Evolutionary conservation across 495 filamentous ascomycete species (phyloP).

Genomic region (Neurospora sp.): DNA sequence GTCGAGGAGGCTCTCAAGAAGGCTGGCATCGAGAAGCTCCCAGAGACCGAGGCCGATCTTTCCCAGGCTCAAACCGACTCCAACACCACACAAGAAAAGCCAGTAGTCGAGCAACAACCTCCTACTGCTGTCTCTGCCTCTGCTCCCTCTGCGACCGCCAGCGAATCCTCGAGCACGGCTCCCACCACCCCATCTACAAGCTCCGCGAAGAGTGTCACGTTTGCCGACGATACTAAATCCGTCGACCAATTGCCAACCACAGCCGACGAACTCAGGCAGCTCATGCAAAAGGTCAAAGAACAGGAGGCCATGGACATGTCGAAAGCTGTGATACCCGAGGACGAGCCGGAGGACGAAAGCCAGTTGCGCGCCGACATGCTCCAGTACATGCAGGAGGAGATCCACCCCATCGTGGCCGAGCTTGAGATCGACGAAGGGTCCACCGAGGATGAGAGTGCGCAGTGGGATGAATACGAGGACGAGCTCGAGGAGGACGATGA

Average conservation of each 20-base stretch:
- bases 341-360: constrained; percentile 73
- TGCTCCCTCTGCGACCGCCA: background rate
- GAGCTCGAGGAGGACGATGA: constrained; percentile 46
- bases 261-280: constrained; percentile 34
- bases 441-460: constrained; percentile 47
- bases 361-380: constrained; percentile 82
- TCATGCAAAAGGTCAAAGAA: constrained; percentile 38
- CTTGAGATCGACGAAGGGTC: constrained; percentile 69
- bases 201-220: constrained; percentile 35
- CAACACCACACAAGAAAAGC: background rate
- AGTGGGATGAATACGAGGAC: constrained; percentile 35
- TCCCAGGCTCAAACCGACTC: background rate
- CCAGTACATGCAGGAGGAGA: constrained; percentile 72
- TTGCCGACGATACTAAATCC: constrained; percentile 47
- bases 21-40: constrained; percentile 38
- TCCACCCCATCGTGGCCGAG: constrained; percentile 89
- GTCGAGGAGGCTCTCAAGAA: constrained; percentile 60
- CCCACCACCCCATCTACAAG: background rate
- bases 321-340: constrained; percentile 37
- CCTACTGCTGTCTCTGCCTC: background rate
- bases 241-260: constrained; percentile 27
- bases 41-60: constrained; percentile 10
- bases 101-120: background rate
- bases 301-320: constrained; percentile 31
- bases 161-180: background rate